phyloP scores from a whole-genome alignment of 2,329 filamentous ascomycete genomes.

The Keithomyces neogunnii region DNA sequence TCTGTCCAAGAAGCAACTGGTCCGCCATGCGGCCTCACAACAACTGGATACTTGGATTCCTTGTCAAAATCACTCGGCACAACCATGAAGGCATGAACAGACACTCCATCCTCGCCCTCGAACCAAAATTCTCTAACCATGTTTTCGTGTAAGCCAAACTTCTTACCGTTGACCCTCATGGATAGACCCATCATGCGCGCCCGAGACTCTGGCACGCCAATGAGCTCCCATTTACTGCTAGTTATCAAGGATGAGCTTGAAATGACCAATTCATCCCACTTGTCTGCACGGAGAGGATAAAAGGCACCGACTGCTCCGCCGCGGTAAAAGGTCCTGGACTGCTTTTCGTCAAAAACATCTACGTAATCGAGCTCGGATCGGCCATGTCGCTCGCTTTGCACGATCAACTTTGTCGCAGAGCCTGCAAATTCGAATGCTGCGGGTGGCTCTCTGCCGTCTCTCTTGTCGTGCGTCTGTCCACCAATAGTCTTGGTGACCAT shows the following conservation, averaged over 20 bases:
- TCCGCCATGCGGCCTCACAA: slow-evolving; percentile 28
- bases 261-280: slow-evolving; percentile 24
- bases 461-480: no score
- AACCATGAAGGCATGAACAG: slow-evolving; percentile 31
- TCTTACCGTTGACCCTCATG: slow-evolving; percentile 20
- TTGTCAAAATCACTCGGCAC: slow-evolving; percentile 29
- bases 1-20: slow-evolving; percentile 43
- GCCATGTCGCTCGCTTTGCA: slow-evolving; percentile 25
- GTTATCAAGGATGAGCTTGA: slow-evolving; percentile 29
- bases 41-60: slow-evolving; percentile 27
- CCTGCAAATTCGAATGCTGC: slow-evolving; percentile 25
- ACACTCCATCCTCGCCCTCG: slow-evolving; percentile 25
- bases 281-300: slow-evolving; percentile 17
- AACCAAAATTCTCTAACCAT: slow-evolving; percentile 34
- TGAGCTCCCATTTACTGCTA: slow-evolving; percentile 27
- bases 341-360: slow-evolving; percentile 23
- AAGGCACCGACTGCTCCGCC: slow-evolving; percentile 19
- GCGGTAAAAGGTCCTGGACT: slow-evolving; percentile 16
- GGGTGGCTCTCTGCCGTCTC: slow-evolving; percentile 15
- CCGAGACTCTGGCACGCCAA: slow-evolving; percentile 18
- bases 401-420: slow-evolving; percentile 22
- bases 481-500: no score
- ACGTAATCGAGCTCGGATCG: slow-evolving; percentile 18
- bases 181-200: slow-evolving; percentile 7
- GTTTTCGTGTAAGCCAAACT: slow-evolving; percentile 23